Evolutionary conservation across 2,329 filamentous ascomycete species (phyloP).

Genomic region (Fusarium coicis): DNA sequence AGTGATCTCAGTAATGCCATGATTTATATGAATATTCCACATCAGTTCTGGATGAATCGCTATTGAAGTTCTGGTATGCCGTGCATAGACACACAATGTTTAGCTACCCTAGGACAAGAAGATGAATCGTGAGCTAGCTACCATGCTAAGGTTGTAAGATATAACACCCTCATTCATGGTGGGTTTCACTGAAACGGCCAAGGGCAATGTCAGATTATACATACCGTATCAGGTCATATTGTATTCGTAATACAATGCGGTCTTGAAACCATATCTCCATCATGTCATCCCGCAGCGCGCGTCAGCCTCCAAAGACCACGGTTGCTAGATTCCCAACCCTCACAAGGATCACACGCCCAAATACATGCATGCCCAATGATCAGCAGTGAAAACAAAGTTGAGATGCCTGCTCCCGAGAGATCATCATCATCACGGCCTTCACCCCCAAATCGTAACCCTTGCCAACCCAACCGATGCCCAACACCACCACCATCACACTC

Average conservation of each 20-base stretch:
- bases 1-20: background rate
- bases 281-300: background rate
- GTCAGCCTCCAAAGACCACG: background rate
- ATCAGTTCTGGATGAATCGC: too few species aligned
- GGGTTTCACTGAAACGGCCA: background rate
- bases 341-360: background rate
- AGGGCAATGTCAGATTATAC: background rate
- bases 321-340: background rate
- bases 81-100: background rate
- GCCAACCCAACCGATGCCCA: constrained; percentile 36
- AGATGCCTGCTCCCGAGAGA: constrained; percentile 12
- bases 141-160: background rate
- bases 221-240: constrained; percentile 5
- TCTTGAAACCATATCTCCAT: constrained; percentile 6
- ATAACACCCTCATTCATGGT: background rate
- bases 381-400: constrained; percentile 1
- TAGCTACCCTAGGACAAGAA: constrained; percentile 12
- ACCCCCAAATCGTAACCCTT: constrained; percentile 16
- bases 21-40: constrained; percentile 1
- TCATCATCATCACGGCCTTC: constrained; percentile 21
- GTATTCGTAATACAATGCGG: background rate
- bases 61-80: background rate
- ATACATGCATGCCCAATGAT: constrained; percentile 7
- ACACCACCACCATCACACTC: constrained; percentile 34
- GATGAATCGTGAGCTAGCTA: background rate